Percentiles rank a stretch among this genome's conserved stretches.
phyloP scores from a whole-genome alignment of 2,329 filamentous ascomycete genomes.

The Colletotrichum aenigma region DNA sequence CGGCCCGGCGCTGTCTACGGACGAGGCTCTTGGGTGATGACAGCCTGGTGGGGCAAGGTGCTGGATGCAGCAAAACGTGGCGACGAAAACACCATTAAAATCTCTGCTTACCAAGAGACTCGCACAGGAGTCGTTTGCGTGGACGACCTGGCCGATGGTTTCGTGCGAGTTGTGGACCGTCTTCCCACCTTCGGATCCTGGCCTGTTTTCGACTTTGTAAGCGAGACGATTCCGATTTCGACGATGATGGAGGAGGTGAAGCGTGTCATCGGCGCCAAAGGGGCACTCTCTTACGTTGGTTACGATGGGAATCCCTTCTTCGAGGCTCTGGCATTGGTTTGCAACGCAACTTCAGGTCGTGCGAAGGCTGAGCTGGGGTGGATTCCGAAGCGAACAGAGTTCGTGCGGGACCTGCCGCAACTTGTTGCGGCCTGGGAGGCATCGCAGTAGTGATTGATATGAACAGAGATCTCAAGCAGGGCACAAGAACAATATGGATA shows the following conservation, averaged over 20 bases:
- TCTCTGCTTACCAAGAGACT: background rate
- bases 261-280: background rate
- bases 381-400: background rate
- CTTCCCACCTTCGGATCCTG: background rate
- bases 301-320: background rate
- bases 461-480: background rate
- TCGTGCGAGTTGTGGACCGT: background rate
- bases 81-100: background rate
- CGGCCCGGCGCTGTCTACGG: background rate
- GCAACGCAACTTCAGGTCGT: background rate
- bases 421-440: background rate
- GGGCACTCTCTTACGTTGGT: background rate
- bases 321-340: background rate
- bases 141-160: background rate
- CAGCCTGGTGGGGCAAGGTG: background rate
- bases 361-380: background rate
- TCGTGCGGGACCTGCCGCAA: background rate
- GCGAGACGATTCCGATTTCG: background rate
- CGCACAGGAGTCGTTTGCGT: background rate
- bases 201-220: background rate
- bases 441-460: background rate
- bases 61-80: background rate
- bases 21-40: background rate
- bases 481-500: background rate
- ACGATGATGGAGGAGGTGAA: background rate